Evolutionary conservation across 768 basidiomycete genomes (phyloP).

Genomic region (Phanerochaete sordida): DNA sequence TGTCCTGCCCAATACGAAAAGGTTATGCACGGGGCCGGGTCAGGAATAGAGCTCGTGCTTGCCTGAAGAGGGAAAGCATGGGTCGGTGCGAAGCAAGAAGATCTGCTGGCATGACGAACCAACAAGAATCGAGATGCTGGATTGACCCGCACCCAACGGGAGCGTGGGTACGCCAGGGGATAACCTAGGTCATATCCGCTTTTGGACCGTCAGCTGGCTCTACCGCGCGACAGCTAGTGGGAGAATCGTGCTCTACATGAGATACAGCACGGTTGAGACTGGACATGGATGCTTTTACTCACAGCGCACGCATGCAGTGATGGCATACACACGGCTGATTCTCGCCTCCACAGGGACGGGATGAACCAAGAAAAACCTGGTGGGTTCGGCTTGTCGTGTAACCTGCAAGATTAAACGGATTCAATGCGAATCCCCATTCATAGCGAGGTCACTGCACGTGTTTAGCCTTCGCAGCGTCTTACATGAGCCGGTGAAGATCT

Average conservation of each 20-base stretch:
- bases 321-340: background rate
- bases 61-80: constrained; percentile 3
- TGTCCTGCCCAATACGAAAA: background rate
- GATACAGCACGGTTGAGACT: constrained; percentile 5
- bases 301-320: background rate
- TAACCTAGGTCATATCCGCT: constrained; percentile 7
- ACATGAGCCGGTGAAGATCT: background rate
- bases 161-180: constrained; percentile 7
- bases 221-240: constrained; percentile 3
- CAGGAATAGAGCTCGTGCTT: constrained; percentile 8
- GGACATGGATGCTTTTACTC: background rate
- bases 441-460: background rate
- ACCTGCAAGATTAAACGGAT: background rate
- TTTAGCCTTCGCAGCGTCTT: background rate
- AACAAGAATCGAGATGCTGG: constrained; percentile 2
- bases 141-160: background rate
- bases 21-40: background rate
- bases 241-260: constrained; percentile 7
- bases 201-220: constrained; percentile 4
- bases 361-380: background rate
- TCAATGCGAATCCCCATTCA: background rate
- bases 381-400: background rate
- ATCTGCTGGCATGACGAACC: background rate
- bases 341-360: background rate
- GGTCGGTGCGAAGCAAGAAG: background rate